Base-by-base conservation (phyloP, 2,329 filamentous ascomycete genomes). In the Calonectria pteridis region DNA sequence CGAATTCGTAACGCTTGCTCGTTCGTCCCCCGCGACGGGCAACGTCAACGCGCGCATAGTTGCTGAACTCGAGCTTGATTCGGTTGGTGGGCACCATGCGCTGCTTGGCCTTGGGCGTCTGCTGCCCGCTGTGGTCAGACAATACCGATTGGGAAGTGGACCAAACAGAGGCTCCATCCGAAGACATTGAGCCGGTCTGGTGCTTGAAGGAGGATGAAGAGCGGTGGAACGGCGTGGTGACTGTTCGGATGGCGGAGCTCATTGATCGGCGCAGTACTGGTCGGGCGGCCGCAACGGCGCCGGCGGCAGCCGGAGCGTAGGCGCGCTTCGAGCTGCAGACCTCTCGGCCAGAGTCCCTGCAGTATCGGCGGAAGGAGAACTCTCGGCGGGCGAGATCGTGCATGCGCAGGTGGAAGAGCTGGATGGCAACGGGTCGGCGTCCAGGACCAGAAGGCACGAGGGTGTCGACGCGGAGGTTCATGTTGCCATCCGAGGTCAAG, bases 321-420 rank as follows among this genome's bases (percentile, higher is more conserved):
- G 93, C 94, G 75, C 94, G 90, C 82, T 93, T 93, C 23, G 95
- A 93, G 84, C 94, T 95, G 86, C 96, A 98, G 23, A 98, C 94
- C 85, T 98, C 96, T 63, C 96, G 93, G 28, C 97, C 96, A 35
- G 96, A 98, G 76, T 98, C 94, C 71, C 97, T 92, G 84, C 95
- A 97, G 84, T 99, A 98, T 62, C 96, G 92, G 35, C 96, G 93
- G 33, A 98, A 89, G 1, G 96, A 98, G 84, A 98, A 98, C 75
- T 98, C 94, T 64, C 97, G 92, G 78, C 92, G 92, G 81, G 92
- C 93, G 69, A 98, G 87, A 84, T 98, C 95, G 83, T 98, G 93
- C 95, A 99, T 98, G 80, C 95, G 94, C 73, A 98, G 88, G 84
- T 99, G 96, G 85, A 98, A 98, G 62, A 99, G 92, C 82, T 93